Evolutionary conservation across 768 basidiomycete genomes (phyloP).

Genomic region (Crucibulum laeve): DNA sequence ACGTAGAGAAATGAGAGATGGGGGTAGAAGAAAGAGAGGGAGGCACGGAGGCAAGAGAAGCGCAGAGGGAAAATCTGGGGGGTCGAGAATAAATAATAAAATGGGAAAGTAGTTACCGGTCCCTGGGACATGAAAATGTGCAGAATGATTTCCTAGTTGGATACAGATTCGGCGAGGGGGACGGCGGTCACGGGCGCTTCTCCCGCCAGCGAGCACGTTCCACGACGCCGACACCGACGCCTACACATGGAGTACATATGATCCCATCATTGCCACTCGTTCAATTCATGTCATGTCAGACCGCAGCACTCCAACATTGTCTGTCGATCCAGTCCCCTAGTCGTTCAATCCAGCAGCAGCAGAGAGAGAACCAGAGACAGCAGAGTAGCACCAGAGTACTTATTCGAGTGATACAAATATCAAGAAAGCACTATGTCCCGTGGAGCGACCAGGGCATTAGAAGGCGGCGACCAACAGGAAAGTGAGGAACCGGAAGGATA

Average conservation of each 20-base stretch:
- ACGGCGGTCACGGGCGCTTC: no score
- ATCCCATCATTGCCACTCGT: slow-evolving; percentile 28
- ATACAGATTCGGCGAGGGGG: neutral
- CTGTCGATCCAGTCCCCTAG: slow-evolving; percentile 4
- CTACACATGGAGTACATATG: slow-evolving; percentile 20
- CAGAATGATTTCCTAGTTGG: no score
- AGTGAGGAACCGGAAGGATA: no score
- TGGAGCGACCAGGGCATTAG: no score
- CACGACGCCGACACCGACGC: slow-evolving; percentile 22
- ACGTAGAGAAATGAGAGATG: slow-evolving; percentile 9
- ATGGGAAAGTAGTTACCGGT: no score
- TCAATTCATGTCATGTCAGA: slow-evolving; percentile 49
- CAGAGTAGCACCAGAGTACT: neutral
- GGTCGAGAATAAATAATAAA: neutral
- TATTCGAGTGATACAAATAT: no score
- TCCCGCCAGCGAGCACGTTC: slow-evolving; percentile 35
- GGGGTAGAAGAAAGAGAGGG: slow-evolving; percentile 1
- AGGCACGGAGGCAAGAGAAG: neutral
- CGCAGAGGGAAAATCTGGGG: neutral
- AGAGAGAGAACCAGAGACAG: neutral
- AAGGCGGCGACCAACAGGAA: no score
- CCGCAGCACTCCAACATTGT: neutral
- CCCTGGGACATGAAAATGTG: no score
- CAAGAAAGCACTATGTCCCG: no score
- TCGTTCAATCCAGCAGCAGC: slow-evolving; percentile 3